phyloP scores from a whole-genome alignment of 176 grass and related monocot genomes.

The Echinochloa phyllopogon region DNA sequence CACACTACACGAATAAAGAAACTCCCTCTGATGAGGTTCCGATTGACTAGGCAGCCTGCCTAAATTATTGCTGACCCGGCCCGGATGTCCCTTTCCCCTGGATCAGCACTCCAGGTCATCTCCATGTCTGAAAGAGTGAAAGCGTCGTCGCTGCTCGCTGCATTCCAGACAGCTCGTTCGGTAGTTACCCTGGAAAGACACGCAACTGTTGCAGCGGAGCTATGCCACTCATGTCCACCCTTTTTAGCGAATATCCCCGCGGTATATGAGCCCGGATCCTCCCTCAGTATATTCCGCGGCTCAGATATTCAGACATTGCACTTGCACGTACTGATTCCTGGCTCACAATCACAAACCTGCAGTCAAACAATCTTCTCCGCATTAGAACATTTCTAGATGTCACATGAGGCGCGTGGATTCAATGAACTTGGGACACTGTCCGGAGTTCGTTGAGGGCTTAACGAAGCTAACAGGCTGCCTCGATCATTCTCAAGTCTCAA shows the following conservation, averaged over 20 bases:
- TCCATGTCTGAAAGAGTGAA: neutral
- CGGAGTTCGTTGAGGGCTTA: too few species aligned
- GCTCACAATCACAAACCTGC: neutral
- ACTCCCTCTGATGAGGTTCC: neutral
- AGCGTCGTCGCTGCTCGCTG: neutral
- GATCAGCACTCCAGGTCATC: constrained; percentile 27
- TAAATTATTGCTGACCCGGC: neutral
- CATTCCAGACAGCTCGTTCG: neutral
- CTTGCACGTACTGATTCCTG: neutral
- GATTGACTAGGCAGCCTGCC: neutral
- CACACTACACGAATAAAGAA: neutral
- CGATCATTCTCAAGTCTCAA: too few species aligned
- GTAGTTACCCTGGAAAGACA: neutral
- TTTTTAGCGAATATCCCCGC: neutral
- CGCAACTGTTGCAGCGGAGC: neutral
- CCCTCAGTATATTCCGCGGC: neutral
- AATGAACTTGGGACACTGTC: neutral
- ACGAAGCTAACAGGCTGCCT: too few species aligned
- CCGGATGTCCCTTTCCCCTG: neutral
- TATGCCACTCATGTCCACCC: neutral
- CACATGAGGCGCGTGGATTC: neutral
- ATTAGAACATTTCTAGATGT: neutral
- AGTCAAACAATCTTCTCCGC: neutral
- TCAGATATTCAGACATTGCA: neutral
- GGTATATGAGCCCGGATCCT: too few species aligned